These are phyloP conservation scores for Fusarium sp. DNA, from an alignment of 2,329 filamentous ascomycete genomes.

Conservation along the genomic window DNA sequence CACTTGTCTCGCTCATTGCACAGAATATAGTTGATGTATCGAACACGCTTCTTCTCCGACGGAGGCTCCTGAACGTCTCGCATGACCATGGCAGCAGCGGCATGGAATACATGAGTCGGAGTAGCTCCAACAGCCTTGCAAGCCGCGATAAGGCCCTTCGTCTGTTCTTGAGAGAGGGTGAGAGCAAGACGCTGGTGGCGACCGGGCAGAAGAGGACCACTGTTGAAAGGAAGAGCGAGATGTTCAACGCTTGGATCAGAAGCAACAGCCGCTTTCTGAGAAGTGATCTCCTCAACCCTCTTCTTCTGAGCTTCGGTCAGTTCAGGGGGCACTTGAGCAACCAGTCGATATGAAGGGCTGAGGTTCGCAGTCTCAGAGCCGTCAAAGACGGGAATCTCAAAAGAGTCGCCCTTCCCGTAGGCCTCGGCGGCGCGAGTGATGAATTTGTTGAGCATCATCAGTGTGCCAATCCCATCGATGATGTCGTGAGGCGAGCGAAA, in stretches of 20 bases:
- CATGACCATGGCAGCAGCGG: slow-evolving; percentile 45
- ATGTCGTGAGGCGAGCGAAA: slow-evolving; percentile 53
- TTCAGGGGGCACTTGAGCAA: accelerated
- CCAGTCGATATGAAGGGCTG: slow-evolving; percentile 24
- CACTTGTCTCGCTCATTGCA: slow-evolving; percentile 47
- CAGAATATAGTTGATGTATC: slow-evolving; percentile 49
- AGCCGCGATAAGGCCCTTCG: slow-evolving; percentile 25
- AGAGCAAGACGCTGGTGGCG: slow-evolving; percentile 43
- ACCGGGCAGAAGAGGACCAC: slow-evolving; percentile 27
- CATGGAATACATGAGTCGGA: slow-evolving; percentile 49
- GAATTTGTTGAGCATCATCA: slow-evolving; percentile 50
- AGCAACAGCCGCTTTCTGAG: slow-evolving; percentile 9
- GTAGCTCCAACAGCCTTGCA: slow-evolving; percentile 39
- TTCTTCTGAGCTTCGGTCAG: neutral
- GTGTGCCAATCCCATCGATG: slow-evolving; percentile 54
- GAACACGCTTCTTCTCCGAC: neutral
- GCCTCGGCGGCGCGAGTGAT: slow-evolving; percentile 40
- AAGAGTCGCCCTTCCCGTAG: slow-evolving; percentile 23
- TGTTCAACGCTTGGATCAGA: neutral
- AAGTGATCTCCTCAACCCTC: neutral
- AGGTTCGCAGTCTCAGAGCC: slow-evolving; percentile 28
- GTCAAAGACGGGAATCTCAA: slow-evolving; percentile 27
- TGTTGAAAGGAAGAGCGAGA: slow-evolving; percentile 35
- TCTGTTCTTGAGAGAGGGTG: slow-evolving; percentile 28
- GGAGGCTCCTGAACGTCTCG: slow-evolving; percentile 41